Conservation (phyloP, 306 rosid genomes). For the Quercus ilex region DNA sequence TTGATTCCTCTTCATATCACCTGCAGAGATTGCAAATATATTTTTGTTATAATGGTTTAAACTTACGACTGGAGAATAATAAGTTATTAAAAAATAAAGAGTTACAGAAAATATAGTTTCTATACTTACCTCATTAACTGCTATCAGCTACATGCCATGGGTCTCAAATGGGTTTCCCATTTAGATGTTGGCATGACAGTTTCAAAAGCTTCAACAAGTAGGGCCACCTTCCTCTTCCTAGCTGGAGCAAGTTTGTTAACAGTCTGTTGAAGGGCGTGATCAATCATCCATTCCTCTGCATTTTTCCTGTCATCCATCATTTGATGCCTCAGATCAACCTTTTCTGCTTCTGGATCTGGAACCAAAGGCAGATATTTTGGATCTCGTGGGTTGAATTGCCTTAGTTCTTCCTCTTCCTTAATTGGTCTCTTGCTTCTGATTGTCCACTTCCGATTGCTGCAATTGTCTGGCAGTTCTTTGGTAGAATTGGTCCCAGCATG, state of each 20-base stretch:
- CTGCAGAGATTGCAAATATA: background rate
- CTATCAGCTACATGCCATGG: constrained; percentile 68
- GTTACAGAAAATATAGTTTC: background rate
- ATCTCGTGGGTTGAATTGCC: constrained; percentile 60
- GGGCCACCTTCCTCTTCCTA: constrained; percentile 89
- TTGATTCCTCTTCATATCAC: constrained; percentile 13
- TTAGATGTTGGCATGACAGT: constrained; percentile 61
- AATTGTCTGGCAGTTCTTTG: constrained; percentile 26
- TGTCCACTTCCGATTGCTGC: constrained; percentile 30
- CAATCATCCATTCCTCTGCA: constrained; percentile 94
- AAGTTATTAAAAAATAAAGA: background rate
- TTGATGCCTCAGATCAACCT: constrained; percentile 82
- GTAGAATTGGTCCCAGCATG: background rate
- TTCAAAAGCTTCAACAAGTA: constrained; percentile 93
- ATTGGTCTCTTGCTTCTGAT: constrained; percentile 29
- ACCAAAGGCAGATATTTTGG: constrained; percentile 76
- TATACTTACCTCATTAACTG: constrained; percentile 28
- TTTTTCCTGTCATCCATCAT: constrained; percentile 73
- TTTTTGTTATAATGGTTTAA: background rate
- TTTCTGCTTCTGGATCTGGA: constrained; percentile 62
- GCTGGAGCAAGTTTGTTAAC: constrained; percentile 89
- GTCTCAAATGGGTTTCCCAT: constrained; percentile 41
- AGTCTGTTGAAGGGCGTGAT: constrained; percentile 61
- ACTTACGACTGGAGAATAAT: background rate
- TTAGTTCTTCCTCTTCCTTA: constrained; percentile 52